Base-by-base conservation (phyloP, 345 rosid species). In the Populus simonii region DNA sequence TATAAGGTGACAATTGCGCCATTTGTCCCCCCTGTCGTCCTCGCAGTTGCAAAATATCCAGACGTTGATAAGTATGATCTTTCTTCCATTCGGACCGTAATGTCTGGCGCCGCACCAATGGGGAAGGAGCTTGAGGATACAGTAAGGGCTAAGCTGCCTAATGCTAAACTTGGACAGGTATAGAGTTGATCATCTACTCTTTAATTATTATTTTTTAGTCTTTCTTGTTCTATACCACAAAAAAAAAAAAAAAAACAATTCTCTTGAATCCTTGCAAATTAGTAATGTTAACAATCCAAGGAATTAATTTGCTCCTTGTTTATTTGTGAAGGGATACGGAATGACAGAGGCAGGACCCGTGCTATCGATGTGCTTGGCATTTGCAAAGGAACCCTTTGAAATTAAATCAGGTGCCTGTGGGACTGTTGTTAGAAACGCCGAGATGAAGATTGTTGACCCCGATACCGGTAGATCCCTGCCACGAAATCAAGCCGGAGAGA, bases 331-430 rank as follows among this genome's bases (percentile, higher is more conserved):
- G 98, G 94, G 97, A 2, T 94, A 94, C 71, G 99, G 99, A 45
- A 93, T 93, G 99, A 95, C 99, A 0, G 98, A 95, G 85, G 93
- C 98, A 6, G 98, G 98, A 18, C 96, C 96, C 2, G 94, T 94
- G 27, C 79, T 95, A 29, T 84, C 98, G 8, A 90, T 90, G 91
- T 88, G 96, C 62, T 74, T 89, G 68, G 90, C 94, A 7, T 93
- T 95, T 74, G 98, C 99, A 0, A 95, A 92, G 73, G 80, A 89
- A 20, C 93, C 97, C 0, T 90, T 85, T 16, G 83, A 88, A 55
- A 87, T 91, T 0, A 95, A 93, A 81, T 85, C 97, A 0, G 98
- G 99, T 0, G 88, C 98, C 0, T 93, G 98, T 72, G 99, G 98
- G 29, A 93, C 96, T 6, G 96, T 93, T 8, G 87, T 92, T 1